Base-by-base conservation (phyloP, 2,329 filamentous ascomycete genomes). In the Septoria linicola region DNA sequence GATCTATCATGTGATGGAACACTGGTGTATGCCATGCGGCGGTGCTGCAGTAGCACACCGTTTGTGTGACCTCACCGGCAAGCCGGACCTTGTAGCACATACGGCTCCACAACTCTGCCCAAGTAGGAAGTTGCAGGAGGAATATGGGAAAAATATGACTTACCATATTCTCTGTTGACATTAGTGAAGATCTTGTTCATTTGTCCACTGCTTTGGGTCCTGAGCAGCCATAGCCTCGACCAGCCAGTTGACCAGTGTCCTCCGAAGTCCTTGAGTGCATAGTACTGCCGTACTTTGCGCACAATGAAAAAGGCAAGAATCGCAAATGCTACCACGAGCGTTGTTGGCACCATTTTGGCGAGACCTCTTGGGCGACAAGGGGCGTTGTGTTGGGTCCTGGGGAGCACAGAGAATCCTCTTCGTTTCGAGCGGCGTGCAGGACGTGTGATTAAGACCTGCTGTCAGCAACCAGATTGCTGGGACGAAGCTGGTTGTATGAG, bases 141-240 rank as follows among this genome's bases (percentile, higher is more conserved):
- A 39, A 34, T 16, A n/a, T n/a, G 42, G 31, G 36, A 23, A 45
- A 45, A 23, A 20, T 45, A 21, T 14, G 13, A 44, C 31, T 21
- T 54, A 69, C 70, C 71, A 61, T 72, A 67, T 56, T 66, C 63
- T 31, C 61, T 57, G 46, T 68, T 71, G 35, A 71, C 57, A 6
- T 60, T 63, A 20, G 66, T 69, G 54, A 72, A 72, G 25, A 63
- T 57, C 45, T 63, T 59, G 56, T 73, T 65, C 68, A 72, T 71
- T 42, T 65, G 58, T 5, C 70, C 70, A 41, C 66, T 69, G 45
- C 59, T 57, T 49, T 67, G 66, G 21, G 67, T 67, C 16, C 59
- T 58, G 17, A 71, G 59, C 32, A 72, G 63, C 70, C 69, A 72
- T 55, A 72, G 44, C 14, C 70, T 59, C 5, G 68, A 69, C 64